Evolutionary conservation across 2,329 filamentous ascomycete genomes (phyloP).

Genomic region (Aureobasidium subglaciale): DNA sequence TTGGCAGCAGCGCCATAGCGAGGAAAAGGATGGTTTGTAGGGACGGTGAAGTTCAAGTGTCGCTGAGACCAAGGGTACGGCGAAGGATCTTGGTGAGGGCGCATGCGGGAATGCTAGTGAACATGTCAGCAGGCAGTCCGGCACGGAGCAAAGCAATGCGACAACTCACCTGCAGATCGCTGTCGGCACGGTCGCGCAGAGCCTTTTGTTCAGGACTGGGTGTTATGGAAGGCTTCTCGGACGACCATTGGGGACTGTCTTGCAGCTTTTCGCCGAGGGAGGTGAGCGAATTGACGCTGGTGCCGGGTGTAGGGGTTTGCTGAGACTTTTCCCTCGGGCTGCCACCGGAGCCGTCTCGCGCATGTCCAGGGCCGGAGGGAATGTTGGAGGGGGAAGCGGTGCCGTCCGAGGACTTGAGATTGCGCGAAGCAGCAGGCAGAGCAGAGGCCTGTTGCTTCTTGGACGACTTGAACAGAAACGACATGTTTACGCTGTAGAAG

Average conservation of each 20-base stretch:
- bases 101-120: conserved; percentile 1
- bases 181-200: conserved; percentile 49
- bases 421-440: conserved; percentile 49
- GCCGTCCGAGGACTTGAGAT: conserved; percentile 51
- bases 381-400: conserved; percentile 31
- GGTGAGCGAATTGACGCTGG: conserved; percentile 61
- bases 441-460: conserved; percentile 32
- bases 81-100: conserved; percentile 58
- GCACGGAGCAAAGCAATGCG: not conserved
- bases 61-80: conserved; percentile 96
- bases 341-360: conserved; percentile 23
- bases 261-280: conserved; percentile 44
- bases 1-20: conserved; percentile 97
- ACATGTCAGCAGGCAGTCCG: conserved; percentile 33
- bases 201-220: conserved; percentile 60
- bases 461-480: conserved; percentile 47
- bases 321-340: conserved; percentile 21
- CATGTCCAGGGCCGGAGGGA: conserved; percentile 23
- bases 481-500: conserved; percentile 32
- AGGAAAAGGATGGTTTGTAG: conserved; percentile 81
- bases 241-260: conserved; percentile 11
- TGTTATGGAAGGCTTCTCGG: conserved; percentile 22
- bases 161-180: conserved; percentile 47
- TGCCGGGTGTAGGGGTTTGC: conserved; percentile 64
- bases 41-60: conserved; percentile 74